Percentiles rank a stretch among this genome's conserved stretches.
phyloP scores from a whole-genome alignment of 805 yeast species.

The Ascoidea tarda region DNA sequence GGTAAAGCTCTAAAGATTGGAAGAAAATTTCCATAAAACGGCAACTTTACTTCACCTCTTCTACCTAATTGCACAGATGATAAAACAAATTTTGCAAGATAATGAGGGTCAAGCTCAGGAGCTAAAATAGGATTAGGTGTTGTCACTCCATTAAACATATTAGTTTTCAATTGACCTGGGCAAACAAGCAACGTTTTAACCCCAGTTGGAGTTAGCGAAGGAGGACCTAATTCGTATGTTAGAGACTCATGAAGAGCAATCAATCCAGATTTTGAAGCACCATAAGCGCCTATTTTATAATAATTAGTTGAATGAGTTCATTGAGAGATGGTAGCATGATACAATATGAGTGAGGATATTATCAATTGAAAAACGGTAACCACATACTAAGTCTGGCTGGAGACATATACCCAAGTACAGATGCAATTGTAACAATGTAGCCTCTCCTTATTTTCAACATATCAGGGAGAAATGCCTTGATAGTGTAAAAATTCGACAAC shows the following conservation, averaged over 20 bases:
- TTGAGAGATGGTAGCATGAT: constrained; percentile 3
- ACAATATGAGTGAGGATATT: background rate
- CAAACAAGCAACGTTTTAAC: constrained; percentile 65
- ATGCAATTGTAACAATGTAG: constrained; percentile 66
- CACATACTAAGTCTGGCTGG: constrained; percentile 50
- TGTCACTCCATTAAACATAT: constrained; percentile 55
- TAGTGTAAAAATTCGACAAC: constrained; percentile 53
- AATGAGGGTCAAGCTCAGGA: constrained; percentile 61
- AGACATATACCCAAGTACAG: constrained; percentile 72
- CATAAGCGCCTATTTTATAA: constrained; percentile 42
- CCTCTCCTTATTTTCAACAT: constrained; percentile 56
- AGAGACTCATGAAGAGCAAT: constrained; percentile 77
- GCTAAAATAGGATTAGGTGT: constrained; percentile 72
- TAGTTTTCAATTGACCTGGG: constrained; percentile 77
- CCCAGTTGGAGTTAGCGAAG: constrained; percentile 27
- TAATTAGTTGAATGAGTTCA: background rate
- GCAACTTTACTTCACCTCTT: constrained; percentile 56
- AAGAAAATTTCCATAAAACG: constrained; percentile 62
- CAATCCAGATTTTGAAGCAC: constrained; percentile 81
- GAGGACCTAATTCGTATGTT: constrained; percentile 52
- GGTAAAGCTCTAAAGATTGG: constrained; percentile 65
- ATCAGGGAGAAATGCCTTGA: constrained; percentile 56
- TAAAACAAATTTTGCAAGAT: constrained; percentile 47
- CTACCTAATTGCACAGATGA: constrained; percentile 43
- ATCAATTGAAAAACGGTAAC: background rate